Base-by-base conservation (phyloP, 2,329 filamentous ascomycete species). In the Scedosporium dehoogii region DNA sequence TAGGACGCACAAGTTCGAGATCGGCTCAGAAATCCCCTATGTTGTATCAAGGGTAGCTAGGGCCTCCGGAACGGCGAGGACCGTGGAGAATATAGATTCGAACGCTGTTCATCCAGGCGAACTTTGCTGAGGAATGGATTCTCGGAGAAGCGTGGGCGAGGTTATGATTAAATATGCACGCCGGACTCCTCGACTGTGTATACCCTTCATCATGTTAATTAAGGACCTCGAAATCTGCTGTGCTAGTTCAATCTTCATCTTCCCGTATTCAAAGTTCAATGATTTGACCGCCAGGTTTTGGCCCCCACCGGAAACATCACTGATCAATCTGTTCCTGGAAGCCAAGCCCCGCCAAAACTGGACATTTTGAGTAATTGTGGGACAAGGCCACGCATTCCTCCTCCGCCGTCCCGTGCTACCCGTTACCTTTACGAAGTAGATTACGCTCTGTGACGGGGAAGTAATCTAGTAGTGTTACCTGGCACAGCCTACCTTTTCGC, bases 1-100 rank as follows among this genome's bases (percentile, higher is more conserved):
- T 41, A 62, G 59, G 53, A 59, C 41, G 61, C 41, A 62, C n/a
- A 62, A 53, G 61, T 62, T 55, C 7, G 51, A 33, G 4, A 10
- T 46, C 10, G 33, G 38, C 61, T 62, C 61, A 16, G 41, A 25
- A n/a, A 61, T 25, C 27, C 27, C 27, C 27, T 6, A 29, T 29
- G 4, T n/a, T n/a, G 21, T 61, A n/a, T 53, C 61, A 7, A 21
- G 48, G 18, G 29, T 55, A 41, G 53, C 48, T 18, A 62, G 42
- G 25, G 29, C 46, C 27, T 55, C 61, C 4, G 61, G 61, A n/a
- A 62, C 25, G 18, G 51, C 27, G 41, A 58, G 42, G 42, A 1
- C 14, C 14, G n/a, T 14, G 42, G 42, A 18, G 9, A 46, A 46
- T 10, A 46, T 46, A 46, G 7, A 14, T 46, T 46, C 42, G 14